Percentiles rank a stretch among this genome's conserved stretches.
Evolutionary conservation across 2,329 filamentous ascomycete species (phyloP).

Genomic region (Trichothecium sympodiale): DNA sequence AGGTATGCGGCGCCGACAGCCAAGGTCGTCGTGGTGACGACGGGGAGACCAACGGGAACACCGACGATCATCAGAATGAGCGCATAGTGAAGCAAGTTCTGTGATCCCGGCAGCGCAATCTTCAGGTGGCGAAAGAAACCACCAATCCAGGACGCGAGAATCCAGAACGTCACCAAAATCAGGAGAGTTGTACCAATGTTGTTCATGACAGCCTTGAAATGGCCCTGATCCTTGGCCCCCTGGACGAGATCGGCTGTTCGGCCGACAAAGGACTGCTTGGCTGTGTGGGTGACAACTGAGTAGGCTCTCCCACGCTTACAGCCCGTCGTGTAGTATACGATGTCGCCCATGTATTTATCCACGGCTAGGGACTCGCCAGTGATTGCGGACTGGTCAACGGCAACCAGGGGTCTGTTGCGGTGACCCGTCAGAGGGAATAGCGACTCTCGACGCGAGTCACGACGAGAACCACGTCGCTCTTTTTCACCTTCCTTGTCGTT

Average conservation of each 20-base stretch:
- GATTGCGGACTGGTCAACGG: slow-evolving; percentile 70
- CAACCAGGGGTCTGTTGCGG: slow-evolving; percentile 56
- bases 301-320: slow-evolving; percentile 74
- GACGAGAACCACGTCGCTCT: neutral
- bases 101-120: slow-evolving; percentile 42
- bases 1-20: slow-evolving; percentile 69
- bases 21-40: slow-evolving; percentile 67
- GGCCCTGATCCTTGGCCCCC: slow-evolving; percentile 64
- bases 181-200: slow-evolving; percentile 64
- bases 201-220: slow-evolving; percentile 80
- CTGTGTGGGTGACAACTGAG: slow-evolving; percentile 55
- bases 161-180: slow-evolving; percentile 68
- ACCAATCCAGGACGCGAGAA: slow-evolving; percentile 65
- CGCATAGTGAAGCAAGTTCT: slow-evolving; percentile 57
- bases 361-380: slow-evolving; percentile 72
- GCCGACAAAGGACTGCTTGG: slow-evolving; percentile 65
- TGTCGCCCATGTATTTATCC: slow-evolving; percentile 68
- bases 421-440: slow-evolving; percentile 23
- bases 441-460: slow-evolving; percentile 3
- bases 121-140: slow-evolving; percentile 67
- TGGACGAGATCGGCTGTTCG: slow-evolving; percentile 64
- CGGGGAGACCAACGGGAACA: slow-evolving; percentile 70
- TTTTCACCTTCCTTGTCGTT: neutral
- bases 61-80: slow-evolving; percentile 65
- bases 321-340: slow-evolving; percentile 68